phyloP scores from a whole-genome alignment of 768 basidiomycete species.

The Collybiopsis luxurians region DNA sequence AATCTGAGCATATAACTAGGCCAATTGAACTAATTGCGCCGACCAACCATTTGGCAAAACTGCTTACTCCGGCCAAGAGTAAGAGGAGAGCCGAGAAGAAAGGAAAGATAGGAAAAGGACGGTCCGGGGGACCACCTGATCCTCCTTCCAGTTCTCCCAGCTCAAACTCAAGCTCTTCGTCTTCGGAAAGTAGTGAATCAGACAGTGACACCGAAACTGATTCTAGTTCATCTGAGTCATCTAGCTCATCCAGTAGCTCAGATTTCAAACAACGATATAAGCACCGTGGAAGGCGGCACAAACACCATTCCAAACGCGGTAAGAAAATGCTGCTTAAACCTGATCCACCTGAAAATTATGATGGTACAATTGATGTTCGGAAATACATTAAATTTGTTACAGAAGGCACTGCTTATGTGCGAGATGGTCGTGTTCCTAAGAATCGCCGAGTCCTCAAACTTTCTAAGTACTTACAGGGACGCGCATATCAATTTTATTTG shows the following conservation, averaged over 20 bases:
- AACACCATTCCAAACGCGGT: neutral
- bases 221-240: neutral
- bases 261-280: neutral
- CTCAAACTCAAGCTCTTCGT: too few species aligned
- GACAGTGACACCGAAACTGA: too few species aligned
- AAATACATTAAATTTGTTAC: constrained; percentile 2
- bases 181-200: too few species aligned
- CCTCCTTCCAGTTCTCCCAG: too few species aligned
- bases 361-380: constrained; percentile 3
- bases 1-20: neutral
- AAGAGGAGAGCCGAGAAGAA: neutral
- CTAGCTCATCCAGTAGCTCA: constrained; percentile 4
- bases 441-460: neutral
- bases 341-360: constrained; percentile 1
- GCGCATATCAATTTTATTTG: constrained; percentile 2
- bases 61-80: neutral
- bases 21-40: neutral
- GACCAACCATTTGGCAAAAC: neutral
- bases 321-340: constrained; percentile 1
- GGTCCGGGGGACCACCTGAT: too few species aligned
- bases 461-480: neutral
- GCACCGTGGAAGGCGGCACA: neutral
- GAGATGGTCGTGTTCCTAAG: constrained; percentile 4
- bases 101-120: too few species aligned
- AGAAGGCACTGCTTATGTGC: constrained; percentile 3